These are phyloP conservation scores for Luvunga scandens DNA, from an alignment of 345 rosid genomes.

Conservation along the genomic window DNA sequence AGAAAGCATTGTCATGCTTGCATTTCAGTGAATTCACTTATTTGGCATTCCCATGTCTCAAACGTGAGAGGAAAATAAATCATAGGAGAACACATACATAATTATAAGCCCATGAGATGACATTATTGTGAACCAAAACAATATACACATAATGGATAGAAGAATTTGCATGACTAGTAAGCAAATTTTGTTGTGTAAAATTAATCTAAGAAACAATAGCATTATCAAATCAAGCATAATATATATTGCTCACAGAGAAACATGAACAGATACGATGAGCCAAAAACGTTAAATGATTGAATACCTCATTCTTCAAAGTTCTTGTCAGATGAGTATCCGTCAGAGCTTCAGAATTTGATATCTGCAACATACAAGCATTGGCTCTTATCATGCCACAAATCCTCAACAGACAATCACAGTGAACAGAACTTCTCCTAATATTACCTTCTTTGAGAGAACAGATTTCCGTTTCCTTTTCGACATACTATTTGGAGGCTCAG, in stretches of 20 bases:
- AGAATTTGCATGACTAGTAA: neutral
- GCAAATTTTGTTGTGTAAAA: neutral
- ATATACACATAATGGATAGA: neutral
- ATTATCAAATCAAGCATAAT: neutral
- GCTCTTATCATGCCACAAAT: constrained; percentile 10
- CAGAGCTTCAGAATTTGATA: constrained; percentile 40
- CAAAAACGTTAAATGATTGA: constrained; percentile 10
- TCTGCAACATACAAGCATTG: constrained; percentile 36
- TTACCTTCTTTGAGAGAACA: constrained; percentile 38
- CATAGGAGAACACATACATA: neutral
- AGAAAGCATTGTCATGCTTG: neutral
- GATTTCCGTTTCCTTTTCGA: constrained; percentile 57
- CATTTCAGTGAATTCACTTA: neutral
- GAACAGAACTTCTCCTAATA: neutral
- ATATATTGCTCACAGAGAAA: neutral
- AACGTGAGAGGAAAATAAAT: constrained; percentile 1
- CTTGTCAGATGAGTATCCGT: constrained; percentile 33
- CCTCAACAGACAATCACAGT: neutral
- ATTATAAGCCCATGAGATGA: neutral
- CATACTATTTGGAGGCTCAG: constrained; percentile 31
- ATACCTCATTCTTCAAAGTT: constrained; percentile 48
- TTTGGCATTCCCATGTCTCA: neutral
- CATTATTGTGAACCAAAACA: neutral
- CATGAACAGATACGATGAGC: neutral
- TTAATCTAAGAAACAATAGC: constrained; percentile 8